Evolutionary conservation across 2,329 filamentous ascomycete species (phyloP).

Genomic region (Emericellopsis atlantica): DNA sequence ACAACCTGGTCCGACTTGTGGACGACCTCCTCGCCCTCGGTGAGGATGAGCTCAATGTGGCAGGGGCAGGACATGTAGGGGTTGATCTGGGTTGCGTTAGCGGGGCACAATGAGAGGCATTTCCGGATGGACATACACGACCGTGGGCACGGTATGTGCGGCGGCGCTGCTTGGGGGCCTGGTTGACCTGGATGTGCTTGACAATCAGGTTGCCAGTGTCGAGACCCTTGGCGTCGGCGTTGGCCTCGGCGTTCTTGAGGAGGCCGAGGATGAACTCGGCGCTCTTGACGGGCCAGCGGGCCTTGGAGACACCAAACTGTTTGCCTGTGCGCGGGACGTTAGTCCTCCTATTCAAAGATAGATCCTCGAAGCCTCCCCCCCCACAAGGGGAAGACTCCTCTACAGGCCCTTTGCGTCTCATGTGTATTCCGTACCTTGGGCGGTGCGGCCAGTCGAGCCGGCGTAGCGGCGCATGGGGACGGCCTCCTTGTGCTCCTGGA

Average conservation of each 20-base stretch:
- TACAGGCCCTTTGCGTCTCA: background rate
- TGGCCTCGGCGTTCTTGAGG: conserved; percentile 94
- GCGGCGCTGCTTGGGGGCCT: conserved; percentile 98
- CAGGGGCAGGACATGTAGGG: conserved; percentile 99
- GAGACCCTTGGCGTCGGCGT: conserved; percentile 92
- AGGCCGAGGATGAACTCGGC: conserved; percentile 96
- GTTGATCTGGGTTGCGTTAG: conserved; percentile 65
- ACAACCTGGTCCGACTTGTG: conserved; percentile 84
- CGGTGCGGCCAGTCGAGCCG: conserved; percentile 86
- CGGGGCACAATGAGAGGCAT: background rate
- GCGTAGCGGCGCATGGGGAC: conserved; percentile 97
- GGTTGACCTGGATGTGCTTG: conserved; percentile 99
- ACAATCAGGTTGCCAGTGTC: conserved; percentile 95
- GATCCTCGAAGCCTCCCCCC: background rate
- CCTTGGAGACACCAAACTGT: conserved; percentile 95
- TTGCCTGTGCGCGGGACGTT: conserved; percentile 52
- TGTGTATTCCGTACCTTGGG: conserved; percentile 73
- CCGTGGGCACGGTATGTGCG: conserved; percentile 99
- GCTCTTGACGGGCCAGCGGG: conserved; percentile 98
- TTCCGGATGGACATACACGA: conserved; percentile 61
- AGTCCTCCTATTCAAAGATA: background rate
- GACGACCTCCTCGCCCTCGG: conserved; percentile 91
- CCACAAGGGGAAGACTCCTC: background rate
- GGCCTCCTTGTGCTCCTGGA: conserved; percentile 92
- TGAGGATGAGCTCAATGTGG: conserved; percentile 99